A percentile compares a stretch with the other conserved stretches of the same genome.
Conservation (phyloP, 2,329 filamentous ascomycete species). For the Diaporthe ilicicola region DNA sequence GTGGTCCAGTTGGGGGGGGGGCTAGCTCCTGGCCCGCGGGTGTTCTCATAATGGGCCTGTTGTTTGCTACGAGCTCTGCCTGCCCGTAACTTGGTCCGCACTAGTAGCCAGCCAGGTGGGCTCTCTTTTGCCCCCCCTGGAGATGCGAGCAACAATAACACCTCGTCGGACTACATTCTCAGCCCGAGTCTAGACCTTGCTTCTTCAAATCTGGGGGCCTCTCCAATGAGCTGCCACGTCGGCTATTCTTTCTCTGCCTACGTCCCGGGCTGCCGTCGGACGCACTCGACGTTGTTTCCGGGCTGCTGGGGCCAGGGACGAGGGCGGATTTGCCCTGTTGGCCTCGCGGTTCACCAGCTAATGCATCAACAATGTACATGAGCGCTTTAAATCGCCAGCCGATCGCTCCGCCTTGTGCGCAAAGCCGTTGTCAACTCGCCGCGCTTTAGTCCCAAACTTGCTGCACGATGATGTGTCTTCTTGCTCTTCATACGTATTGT, state of each 20-base stretch:
- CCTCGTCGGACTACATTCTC: background rate
- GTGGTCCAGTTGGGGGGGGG: background rate
- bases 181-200: conserved; percentile 14
- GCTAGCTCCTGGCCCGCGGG: background rate
- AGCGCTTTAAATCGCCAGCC: background rate
- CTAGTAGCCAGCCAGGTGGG: background rate
- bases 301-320: conserved; percentile 14
- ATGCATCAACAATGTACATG: background rate
- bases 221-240: background rate
- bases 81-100: conserved; percentile 1
- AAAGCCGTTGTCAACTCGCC: conserved; percentile 6
- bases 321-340: conserved; percentile 1
- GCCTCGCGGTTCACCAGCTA: background rate
- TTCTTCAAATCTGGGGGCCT: conserved; percentile 2
- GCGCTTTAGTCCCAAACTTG: background rate
- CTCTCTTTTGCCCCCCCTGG: background rate
- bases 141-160: background rate
- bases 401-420: background rate
- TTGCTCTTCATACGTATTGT: background rate
- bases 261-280: conserved; percentile 5
- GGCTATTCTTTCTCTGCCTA: conserved; percentile 19
- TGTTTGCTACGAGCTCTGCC: conserved; percentile 19
- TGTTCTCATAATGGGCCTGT: conserved; percentile 1
- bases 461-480: conserved; percentile 18
- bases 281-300: conserved; percentile 21